Conservation (phyloP, 176 grass and related monocot genomes). For the Bonia amplexicaulis region DNA sequence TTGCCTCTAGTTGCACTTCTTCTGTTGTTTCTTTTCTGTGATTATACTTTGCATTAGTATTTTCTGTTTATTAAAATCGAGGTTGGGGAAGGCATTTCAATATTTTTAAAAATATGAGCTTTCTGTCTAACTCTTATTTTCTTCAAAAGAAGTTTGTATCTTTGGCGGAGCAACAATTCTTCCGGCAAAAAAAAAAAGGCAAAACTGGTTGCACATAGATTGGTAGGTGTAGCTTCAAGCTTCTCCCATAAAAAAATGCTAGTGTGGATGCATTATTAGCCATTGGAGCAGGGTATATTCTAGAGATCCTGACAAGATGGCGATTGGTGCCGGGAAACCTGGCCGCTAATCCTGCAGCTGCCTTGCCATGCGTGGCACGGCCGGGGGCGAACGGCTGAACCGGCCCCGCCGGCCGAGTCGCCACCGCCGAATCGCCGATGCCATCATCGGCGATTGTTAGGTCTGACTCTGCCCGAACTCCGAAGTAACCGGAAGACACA, state of each 20-base stretch:
- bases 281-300: constrained; percentile 6
- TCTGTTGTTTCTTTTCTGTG: too few relatives aligned
- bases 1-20: too few relatives aligned
- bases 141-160: neutral
- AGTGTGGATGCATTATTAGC: neutral
- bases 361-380: neutral
- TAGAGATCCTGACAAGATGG: neutral
- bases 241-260: neutral
- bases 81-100: too few relatives aligned
- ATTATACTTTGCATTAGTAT: too few relatives aligned
- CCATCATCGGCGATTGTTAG: neutral
- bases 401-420: too few relatives aligned
- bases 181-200: neutral
- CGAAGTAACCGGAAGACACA: neutral
- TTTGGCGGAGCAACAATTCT: neutral
- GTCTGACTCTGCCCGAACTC: too few relatives aligned
- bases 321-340: constrained; percentile 9
- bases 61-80: too few relatives aligned
- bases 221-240: neutral
- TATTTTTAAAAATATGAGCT: too few relatives aligned
- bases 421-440: neutral
- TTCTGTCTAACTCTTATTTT: neutral
- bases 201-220: neutral
- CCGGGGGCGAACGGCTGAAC: too few relatives aligned
- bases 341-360: neutral